Evolutionary conservation across 2,329 filamentous ascomycete genomes (phyloP), one percentile per base, ranked within the genome.

Genomic region (Aspergillus sergii): DNA sequence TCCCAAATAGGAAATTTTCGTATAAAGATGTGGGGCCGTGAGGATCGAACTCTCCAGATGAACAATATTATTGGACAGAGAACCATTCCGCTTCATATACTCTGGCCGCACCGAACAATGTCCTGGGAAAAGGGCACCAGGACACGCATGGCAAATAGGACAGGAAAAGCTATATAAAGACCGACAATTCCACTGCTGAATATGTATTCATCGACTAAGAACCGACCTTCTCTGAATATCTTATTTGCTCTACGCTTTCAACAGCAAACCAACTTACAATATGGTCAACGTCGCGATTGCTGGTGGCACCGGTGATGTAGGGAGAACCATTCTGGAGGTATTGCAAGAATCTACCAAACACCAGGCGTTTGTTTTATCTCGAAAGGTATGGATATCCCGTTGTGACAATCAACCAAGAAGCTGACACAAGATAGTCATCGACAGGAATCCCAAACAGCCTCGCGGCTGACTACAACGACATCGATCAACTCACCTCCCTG

Each of bases 391-490:
- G 7, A 9, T 4, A 8, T 4, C 3, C 39, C 8, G 3, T 9
- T 9, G 16, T 3, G 3, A n/a, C 19, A 41, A 19, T n/a, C 1
- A 11, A 51, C 2, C 8, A 51, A 26, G 4, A 1, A 16, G 16
- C 26, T 23, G 19, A 26, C 28, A n/a, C 19, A 4, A n/a, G 46
- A 21, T 16, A 54, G 32, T 11, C 48, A 39, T 51, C 30, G 23
- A 11, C 26, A 21, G 41, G 12, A 14, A 1, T 23, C 1, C 19
- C 4, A 6, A 30, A n/a, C 5, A 16, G 21, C 4, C 53, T 68
- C 9, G 32, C 34, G 11, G 62, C 73, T 14, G 73, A 77, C 57
- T 78, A 77, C 58, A 58, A 21, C 39, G 61, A 73, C 53, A 57
- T 75, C 28, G 64, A 74, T 0, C n/a, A 55, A 3, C 36, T 75